phyloP scores from a whole-genome alignment of 371 early-diverging fungal species.

The Smittium mucronatum region DNA sequence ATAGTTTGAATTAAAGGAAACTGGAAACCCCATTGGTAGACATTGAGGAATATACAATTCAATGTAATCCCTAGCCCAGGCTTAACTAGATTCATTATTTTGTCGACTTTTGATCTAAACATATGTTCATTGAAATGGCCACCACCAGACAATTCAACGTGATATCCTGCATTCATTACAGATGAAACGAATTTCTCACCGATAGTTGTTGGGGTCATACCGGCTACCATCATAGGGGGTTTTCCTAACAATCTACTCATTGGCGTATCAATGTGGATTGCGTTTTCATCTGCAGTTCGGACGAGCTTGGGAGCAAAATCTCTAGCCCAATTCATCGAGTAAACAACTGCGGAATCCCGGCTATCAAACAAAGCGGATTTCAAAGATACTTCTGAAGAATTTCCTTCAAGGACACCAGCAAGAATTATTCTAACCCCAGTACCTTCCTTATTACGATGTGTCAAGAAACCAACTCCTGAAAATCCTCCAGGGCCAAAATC shows the following conservation, averaged over 20 bases:
- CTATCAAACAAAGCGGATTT: slow-evolving; percentile 73
- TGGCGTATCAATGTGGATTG: slow-evolving; percentile 75
- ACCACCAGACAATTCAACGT: slow-evolving; percentile 88
- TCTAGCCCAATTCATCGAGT: slow-evolving; percentile 80
- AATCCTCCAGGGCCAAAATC: slow-evolving; percentile 92
- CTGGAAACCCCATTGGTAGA: slow-evolving; percentile 92
- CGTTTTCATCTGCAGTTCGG: slow-evolving; percentile 35
- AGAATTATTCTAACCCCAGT: slow-evolving; percentile 81
- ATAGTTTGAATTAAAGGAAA: slow-evolving; percentile 77
- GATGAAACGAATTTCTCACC: slow-evolving; percentile 42
- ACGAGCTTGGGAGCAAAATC: slow-evolving; percentile 59
- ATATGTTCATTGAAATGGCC: slow-evolving; percentile 81
- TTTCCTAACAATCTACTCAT: slow-evolving; percentile 73
- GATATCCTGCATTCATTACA: slow-evolving; percentile 86
- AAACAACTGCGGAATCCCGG: slow-evolving; percentile 62
- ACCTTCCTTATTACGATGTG: slow-evolving; percentile 88
- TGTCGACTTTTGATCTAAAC: slow-evolving; percentile 65
- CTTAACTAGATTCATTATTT: slow-evolving; percentile 48
- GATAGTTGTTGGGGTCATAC: slow-evolving; percentile 33
- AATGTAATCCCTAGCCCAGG: slow-evolving; percentile 83
- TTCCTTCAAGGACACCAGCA: slow-evolving; percentile 51
- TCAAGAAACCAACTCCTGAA: slow-evolving; percentile 61
- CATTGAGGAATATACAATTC: slow-evolving; percentile 87
- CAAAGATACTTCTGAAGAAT: slow-evolving; percentile 66
- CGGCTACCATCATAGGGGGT: slow-evolving; percentile 35